Evolutionary conservation across 2,329 filamentous ascomycete genomes (phyloP).

Genomic region (Plectosphaerella cucumerina): DNA sequence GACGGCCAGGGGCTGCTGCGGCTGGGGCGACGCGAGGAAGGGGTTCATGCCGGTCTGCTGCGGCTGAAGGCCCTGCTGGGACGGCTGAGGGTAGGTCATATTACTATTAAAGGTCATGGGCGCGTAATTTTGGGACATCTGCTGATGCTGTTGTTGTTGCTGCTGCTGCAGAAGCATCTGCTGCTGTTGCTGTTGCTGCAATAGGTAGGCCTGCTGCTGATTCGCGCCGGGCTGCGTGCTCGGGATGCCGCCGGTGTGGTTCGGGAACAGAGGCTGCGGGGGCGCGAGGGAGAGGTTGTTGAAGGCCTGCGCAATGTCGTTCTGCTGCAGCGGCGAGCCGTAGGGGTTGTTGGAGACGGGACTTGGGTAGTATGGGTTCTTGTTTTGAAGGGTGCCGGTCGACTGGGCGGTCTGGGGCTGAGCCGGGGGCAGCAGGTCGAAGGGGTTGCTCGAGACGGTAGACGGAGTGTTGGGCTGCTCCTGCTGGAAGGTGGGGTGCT

Average conservation of each 20-base stretch:
- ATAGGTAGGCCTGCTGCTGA: conserved; percentile 31
- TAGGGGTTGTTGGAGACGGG: conserved; percentile 63
- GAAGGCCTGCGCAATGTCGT: conserved; percentile 62
- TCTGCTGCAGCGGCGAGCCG: conserved; percentile 43
- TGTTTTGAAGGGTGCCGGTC: conserved; percentile 56
- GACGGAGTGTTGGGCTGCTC: conserved; percentile 28
- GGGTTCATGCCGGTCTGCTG: conserved; percentile 46
- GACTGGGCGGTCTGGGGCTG: conserved; percentile 62
- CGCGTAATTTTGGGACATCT: conserved; percentile 33
- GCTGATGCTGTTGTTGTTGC: conserved; percentile 20
- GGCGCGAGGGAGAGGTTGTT: conserved; percentile 67
- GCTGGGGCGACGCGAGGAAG: conserved; percentile 36
- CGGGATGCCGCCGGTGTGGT: conserved; percentile 64
- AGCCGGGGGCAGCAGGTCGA: conserved; percentile 52
- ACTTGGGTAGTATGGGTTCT: conserved; percentile 50
- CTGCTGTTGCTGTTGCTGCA: conserved; percentile 15
- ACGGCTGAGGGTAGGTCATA: conserved; percentile 36
- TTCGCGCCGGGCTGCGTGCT: conserved; percentile 31
- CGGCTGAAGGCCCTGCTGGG: conserved; percentile 25
- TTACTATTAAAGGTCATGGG: conserved; percentile 34
- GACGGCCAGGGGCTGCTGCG: conserved; percentile 32
- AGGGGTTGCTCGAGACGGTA: conserved; percentile 60
- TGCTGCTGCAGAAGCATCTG: conserved; percentile 31
- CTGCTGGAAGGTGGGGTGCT: conserved; percentile 16
- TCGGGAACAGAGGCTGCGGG: conserved; percentile 63